Evolutionary conservation across 2,329 filamentous ascomycete species (phyloP).

Genomic region (Chaetomium sp.): DNA sequence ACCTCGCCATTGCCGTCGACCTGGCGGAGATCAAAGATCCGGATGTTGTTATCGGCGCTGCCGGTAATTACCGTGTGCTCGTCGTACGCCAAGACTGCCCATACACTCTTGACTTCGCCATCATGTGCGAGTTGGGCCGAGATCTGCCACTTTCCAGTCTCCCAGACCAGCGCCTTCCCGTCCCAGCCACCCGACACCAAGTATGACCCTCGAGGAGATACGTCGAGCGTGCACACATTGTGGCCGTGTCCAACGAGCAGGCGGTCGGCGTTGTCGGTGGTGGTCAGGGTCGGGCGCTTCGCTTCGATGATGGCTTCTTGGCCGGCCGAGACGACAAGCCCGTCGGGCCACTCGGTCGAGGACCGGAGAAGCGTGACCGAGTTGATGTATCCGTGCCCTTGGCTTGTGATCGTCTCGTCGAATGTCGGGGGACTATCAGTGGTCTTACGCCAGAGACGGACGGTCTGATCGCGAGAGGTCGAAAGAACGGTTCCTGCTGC

Average conservation of each 20-base stretch:
- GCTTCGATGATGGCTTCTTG: slow-evolving; percentile 92
- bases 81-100: slow-evolving; percentile 84
- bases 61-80: slow-evolving; percentile 78
- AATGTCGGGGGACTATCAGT: slow-evolving; percentile 56
- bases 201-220: slow-evolving; percentile 62
- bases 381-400: slow-evolving; percentile 84
- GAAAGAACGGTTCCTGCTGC: slow-evolving; percentile 67
- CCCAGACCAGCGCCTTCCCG: slow-evolving; percentile 79
- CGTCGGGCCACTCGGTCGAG: slow-evolving; percentile 61
- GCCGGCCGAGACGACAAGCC: slow-evolving; percentile 79
- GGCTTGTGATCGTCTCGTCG: slow-evolving; percentile 69
- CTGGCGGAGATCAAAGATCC: slow-evolving; percentile 65
- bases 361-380: slow-evolving; percentile 70
- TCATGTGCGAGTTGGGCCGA: slow-evolving; percentile 68
- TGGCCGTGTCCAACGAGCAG: slow-evolving; percentile 78
- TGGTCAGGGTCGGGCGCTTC: slow-evolving; percentile 59
- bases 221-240: slow-evolving; percentile 84
- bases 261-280: slow-evolving; percentile 74
- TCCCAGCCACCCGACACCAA: slow-evolving; percentile 95
- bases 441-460: slow-evolving; percentile 73
- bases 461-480: slow-evolving; percentile 84
- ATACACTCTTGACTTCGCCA: slow-evolving; percentile 59
- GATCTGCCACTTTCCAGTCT: slow-evolving; percentile 75
- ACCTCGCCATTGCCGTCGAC: slow-evolving; percentile 49
- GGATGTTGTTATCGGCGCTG: slow-evolving; percentile 83